These are phyloP conservation scores for Exidia glandulosa DNA, from an alignment of 768 basidiomycete genomes.

Conservation along the genomic window DNA sequence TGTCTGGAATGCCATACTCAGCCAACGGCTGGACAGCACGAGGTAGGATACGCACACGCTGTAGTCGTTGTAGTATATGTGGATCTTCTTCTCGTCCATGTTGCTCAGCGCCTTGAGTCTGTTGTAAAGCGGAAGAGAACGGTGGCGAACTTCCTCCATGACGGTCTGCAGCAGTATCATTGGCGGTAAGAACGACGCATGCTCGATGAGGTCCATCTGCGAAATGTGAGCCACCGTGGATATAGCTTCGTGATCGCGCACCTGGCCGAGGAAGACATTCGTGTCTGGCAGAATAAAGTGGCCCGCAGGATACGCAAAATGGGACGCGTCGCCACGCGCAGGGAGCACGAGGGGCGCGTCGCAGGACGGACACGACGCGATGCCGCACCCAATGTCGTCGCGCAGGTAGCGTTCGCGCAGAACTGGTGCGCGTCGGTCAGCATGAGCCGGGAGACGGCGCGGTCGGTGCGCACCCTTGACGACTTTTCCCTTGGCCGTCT, in stretches of 20 bases:
- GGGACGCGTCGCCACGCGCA: slow-evolving; percentile 41
- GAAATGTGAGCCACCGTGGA: neutral
- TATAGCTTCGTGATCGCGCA: slow-evolving; percentile 16
- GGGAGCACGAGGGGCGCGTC: slow-evolving; percentile 38
- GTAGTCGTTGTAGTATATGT: slow-evolving; percentile 83
- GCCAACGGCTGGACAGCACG: neutral
- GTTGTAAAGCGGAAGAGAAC: slow-evolving; percentile 86
- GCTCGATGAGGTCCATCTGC: slow-evolving; percentile 92
- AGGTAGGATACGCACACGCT: slow-evolving; percentile 45
- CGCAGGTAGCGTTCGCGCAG: slow-evolving; percentile 89
- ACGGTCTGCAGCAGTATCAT: slow-evolving; percentile 92
- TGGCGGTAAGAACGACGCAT: slow-evolving; percentile 58
- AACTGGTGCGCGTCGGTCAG: slow-evolving; percentile 33
- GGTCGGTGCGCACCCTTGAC: slow-evolving; percentile 57
- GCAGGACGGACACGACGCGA: slow-evolving; percentile 60
- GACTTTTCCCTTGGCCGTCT: slow-evolving; percentile 88
- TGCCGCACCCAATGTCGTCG: slow-evolving; percentile 82
- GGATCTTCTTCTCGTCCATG: slow-evolving; percentile 75
- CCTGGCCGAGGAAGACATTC: slow-evolving; percentile 88
- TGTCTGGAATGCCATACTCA: slow-evolving; percentile 38
- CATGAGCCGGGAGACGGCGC: neutral
- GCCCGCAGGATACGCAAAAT: slow-evolving; percentile 48
- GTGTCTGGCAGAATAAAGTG: slow-evolving; percentile 90
- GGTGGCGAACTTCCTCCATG: slow-evolving; percentile 90
- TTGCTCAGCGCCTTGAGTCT: slow-evolving; percentile 77